Evolutionary conservation across 345 rosid species (phyloP), one percentile per base, ranked within the genome.

Genomic region (Aquilaria yunnanensis): DNA sequence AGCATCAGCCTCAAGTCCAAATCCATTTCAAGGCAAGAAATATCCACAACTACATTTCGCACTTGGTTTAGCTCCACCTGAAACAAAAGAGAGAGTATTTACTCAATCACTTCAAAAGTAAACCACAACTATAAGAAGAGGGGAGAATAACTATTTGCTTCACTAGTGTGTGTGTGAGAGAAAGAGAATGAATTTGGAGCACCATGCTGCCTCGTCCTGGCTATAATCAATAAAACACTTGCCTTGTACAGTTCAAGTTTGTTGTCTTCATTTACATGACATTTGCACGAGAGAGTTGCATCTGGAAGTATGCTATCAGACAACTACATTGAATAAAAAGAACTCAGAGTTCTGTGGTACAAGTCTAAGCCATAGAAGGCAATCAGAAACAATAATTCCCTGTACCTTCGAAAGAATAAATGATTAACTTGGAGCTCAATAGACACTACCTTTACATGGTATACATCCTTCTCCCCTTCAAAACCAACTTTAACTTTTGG

Each of bases 1-100:
- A 87, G 67, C 84, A 77, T 71, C 34, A 90, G 66, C 81, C 97
- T 85, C 71, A 90, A 64, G 69, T 87, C 97, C 4, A 85, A 67
- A 81, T 80, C 72, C 79, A 71, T 83, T 61, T 76, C 74, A 54
- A 81, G 79, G 72, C 88, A 87, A 0, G 88, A 81, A 47, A 83
- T 62, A 66, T 89, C 94, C 31, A 57, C 59, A 48, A 83, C 74
- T 81, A 87, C 68, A 53, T 87, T 78, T 49, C 86, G 80, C 46
- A 77, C 54, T 32, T n/a, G 81, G 60, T 64, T 73, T 46, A 77
- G 70, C 12, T 83, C 84, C 3, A 70, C 71, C 94, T 87, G 62
- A 67, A 58, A 29, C 31, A 70, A 47, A 66, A 67, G 37, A 31
- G n/a, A 10, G 59, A 41, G 14, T 47, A 29, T 50, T 57, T 70